A percentile compares a stretch with the other conserved stretches of the same genome.
These are phyloP conservation scores for Thozetella sp. DNA, from an alignment of 495 filamentous ascomycete species.

Conservation along the genomic window DNA sequence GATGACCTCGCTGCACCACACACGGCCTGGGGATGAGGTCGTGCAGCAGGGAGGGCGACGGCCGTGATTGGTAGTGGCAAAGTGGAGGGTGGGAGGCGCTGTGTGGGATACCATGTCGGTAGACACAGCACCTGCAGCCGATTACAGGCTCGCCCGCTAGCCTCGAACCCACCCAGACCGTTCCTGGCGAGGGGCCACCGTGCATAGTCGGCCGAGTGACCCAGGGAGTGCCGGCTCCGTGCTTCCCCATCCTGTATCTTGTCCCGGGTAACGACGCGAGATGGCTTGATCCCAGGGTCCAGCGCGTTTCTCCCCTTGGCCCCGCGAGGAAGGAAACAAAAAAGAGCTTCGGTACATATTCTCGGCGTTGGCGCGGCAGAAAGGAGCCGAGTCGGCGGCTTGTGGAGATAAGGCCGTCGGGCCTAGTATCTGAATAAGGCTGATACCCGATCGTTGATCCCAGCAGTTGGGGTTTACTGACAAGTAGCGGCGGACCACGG, in stretches of 20 bases:
- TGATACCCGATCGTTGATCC: neutral
- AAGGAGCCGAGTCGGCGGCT: neutral
- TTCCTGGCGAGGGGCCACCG: neutral
- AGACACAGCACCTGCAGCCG: neutral
- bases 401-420: neutral
- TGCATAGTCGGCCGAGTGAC: neutral
- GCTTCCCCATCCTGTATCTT: no score
- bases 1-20: conserved; percentile 13
- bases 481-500: neutral
- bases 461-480: neutral
- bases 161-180: neutral
- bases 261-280: no score
- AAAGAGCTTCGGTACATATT: no score
- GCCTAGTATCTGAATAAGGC: neutral
- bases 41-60: conserved; percentile 9
- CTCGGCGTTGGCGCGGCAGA: no score
- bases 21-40: conserved; percentile 7
- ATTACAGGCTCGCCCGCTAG: neutral
- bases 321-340: no score
- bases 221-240: no score
- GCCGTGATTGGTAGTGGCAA: conserved; percentile 7
- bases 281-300: no score
- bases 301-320: no score
- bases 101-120: conserved; percentile 1
- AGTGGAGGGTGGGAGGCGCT: neutral